Evolutionary conservation across 139 green algal species (phyloP).

Genomic region (Haematococcus sp.): DNA sequence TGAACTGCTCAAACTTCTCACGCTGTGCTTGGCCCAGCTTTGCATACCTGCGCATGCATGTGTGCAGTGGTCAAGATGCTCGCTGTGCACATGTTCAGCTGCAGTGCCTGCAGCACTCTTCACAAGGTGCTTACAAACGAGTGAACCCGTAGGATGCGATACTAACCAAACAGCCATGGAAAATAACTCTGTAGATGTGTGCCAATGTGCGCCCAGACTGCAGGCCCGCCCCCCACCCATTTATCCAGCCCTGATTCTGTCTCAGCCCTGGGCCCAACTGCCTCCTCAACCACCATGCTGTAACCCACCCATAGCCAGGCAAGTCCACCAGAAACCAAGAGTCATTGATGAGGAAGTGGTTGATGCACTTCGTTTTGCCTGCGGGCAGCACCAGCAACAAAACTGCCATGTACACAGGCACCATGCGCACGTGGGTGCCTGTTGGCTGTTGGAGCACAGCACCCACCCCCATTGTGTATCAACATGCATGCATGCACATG

Average conservation of each 20-base stretch:
- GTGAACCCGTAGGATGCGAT: too few species aligned
- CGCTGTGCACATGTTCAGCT: too few species aligned
- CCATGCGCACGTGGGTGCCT: neutral
- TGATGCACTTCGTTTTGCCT: constrained; percentile 95
- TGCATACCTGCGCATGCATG: constrained; percentile 60
- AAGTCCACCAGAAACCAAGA: constrained; percentile 96
- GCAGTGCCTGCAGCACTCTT: too few species aligned
- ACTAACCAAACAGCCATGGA: neutral
- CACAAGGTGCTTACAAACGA: too few species aligned
- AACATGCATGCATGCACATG: too few species aligned
- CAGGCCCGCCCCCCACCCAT: too few species aligned
- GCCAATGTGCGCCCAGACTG: neutral
- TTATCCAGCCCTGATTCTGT: too few species aligned
- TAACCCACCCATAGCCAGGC: constrained; percentile 88
- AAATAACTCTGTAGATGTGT: neutral
- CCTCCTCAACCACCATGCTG: too few species aligned
- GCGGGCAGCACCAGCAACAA: constrained; percentile 3
- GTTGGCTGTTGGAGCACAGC: too few species aligned
- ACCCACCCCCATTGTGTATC: too few species aligned
- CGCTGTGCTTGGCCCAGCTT: constrained; percentile 45
- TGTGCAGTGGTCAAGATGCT: too few species aligned
- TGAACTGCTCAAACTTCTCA: constrained; percentile 61
- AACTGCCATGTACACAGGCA: neutral
- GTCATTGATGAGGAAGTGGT: constrained; percentile 97
- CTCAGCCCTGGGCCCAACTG: too few species aligned